Conservation (phyloP, 768 basidiomycete species). For the Russula virescens region DNA sequence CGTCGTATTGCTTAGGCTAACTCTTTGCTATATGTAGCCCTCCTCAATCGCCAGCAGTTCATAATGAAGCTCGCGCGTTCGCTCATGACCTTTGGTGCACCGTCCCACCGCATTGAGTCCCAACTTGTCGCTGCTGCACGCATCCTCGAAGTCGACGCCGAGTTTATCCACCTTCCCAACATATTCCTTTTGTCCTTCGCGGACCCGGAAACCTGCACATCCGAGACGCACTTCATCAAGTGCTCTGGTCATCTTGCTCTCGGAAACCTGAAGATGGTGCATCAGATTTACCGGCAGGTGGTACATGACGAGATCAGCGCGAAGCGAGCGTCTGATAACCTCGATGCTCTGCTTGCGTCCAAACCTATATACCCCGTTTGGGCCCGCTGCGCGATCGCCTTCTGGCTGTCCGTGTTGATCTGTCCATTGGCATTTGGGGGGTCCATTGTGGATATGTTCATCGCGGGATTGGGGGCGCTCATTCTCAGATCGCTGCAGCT, state of each 20-base stretch:
- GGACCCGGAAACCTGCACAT: slow-evolving; percentile 76
- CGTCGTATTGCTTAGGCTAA: background rate
- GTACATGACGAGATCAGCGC: slow-evolving; percentile 89
- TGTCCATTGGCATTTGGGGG: slow-evolving; percentile 84
- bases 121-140: slow-evolving; percentile 82
- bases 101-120: slow-evolving; percentile 87
- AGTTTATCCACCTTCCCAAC: slow-evolving; percentile 77
- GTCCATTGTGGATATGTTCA: slow-evolving; percentile 76
- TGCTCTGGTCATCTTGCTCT: slow-evolving; percentile 68
- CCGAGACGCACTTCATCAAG: slow-evolving; percentile 85
- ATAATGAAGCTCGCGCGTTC: slow-evolving; percentile 78
- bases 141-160: slow-evolving; percentile 85
- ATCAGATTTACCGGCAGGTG: slow-evolving; percentile 77
- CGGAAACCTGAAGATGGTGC: slow-evolving; percentile 77
- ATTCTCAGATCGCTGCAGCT: slow-evolving; percentile 65
- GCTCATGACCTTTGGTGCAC: slow-evolving; percentile 86
- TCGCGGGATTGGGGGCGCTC: slow-evolving; percentile 63
- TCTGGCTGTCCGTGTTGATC: slow-evolving; percentile 65
- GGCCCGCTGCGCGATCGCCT: slow-evolving; percentile 61
- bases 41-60: slow-evolving; percentile 78
- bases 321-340: slow-evolving; percentile 55
- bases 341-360: slow-evolving; percentile 57
- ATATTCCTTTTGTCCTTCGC: slow-evolving; percentile 82
- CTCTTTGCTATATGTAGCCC: slow-evolving; percentile 41
- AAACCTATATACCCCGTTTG: slow-evolving; percentile 58